Conservation (phyloP, 768 basidiomycete genomes). For the Chalciporus chontae region DNA sequence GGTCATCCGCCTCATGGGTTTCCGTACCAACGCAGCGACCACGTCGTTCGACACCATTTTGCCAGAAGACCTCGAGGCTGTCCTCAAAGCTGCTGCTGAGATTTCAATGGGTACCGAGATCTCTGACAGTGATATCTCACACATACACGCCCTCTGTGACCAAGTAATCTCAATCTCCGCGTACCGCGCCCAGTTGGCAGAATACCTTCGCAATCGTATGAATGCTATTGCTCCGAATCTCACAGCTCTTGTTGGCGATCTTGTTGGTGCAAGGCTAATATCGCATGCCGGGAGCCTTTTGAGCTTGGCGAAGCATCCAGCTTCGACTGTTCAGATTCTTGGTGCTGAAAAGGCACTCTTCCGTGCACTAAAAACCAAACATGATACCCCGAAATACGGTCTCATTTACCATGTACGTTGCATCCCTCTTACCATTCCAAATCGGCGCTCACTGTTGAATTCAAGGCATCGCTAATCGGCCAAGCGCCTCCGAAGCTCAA, state of each 20-base stretch:
- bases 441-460: constrained; percentile 5
- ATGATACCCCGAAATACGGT: constrained; percentile 98
- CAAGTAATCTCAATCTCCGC: constrained; percentile 96
- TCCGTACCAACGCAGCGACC: constrained; percentile 88
- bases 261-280: constrained; percentile 73
- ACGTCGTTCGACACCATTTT: constrained; percentile 88
- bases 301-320: constrained; percentile 70
- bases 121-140: constrained; percentile 92
- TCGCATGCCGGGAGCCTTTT: constrained; percentile 71
- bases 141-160: constrained; percentile 96
- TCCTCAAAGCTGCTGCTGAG: constrained; percentile 93
- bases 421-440: not conserved
- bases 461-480: constrained; percentile 88
- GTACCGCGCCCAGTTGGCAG: constrained; percentile 92
- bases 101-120: constrained; percentile 99
- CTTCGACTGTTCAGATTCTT: constrained; percentile 75
- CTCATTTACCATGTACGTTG: constrained; percentile 90
- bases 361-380: constrained; percentile 74
- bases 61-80: constrained; percentile 94
- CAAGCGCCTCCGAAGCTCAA: constrained; percentile 98
- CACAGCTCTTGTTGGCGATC: constrained; percentile 77
- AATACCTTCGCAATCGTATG: constrained; percentile 98
- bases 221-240: constrained; percentile 96
- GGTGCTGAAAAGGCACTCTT: constrained; percentile 78
- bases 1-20: constrained; percentile 90